Base-by-base conservation (phyloP, 2,329 filamentous ascomycete species). In the Penicillium psychrosexuale region DNA sequence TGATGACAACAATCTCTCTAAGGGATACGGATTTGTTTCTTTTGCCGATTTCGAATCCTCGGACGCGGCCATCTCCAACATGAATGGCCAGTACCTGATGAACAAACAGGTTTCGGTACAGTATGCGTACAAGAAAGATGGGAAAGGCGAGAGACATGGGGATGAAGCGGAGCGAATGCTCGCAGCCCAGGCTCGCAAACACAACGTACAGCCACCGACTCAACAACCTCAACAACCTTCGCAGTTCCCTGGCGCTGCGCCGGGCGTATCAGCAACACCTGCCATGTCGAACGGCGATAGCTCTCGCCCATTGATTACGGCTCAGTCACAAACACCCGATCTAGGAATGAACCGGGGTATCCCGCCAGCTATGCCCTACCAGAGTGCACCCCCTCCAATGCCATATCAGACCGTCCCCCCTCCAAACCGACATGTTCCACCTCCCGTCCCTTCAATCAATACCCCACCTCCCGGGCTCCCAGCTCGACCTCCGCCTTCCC, bases 71-170 rank as follows among this genome's bases (percentile, higher is more conserved):
- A 90, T 96, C 60, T 83, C 86, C 62, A 94, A 93, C 72, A 92
- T 99, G 88, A 89, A 96, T 72, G 91, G 91, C 48, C 92, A 97
- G 77, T 97, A 94, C 75, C 84, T 99, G 57, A 92, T 96, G 81
- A 96, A 94, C 80, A 96, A 96, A 78, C 90, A 96, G 74, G 88
- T 97, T 65, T 90, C 89, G 3, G 94, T 99, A 42, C 93, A 97
- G 75, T 99, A 97, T 74, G 94, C 94, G 37, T 97, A 96, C 83
- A 99, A 99, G 82, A 97, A 97, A 77, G 94, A 99, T 69, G 94
- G 94, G 64, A 96, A 96, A 77, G 93, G 93, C 65, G 93, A 97
- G 77, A 82, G 94, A 55, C 94, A 99, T 71, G 94, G 94, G 66
- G 94, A 99, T 72, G 84, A 91, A 65, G 94, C 94, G 30, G 94